phyloP scores from a whole-genome alignment of 495 filamentous ascomycete genomes.

The Rhizodiscina lignyota region DNA sequence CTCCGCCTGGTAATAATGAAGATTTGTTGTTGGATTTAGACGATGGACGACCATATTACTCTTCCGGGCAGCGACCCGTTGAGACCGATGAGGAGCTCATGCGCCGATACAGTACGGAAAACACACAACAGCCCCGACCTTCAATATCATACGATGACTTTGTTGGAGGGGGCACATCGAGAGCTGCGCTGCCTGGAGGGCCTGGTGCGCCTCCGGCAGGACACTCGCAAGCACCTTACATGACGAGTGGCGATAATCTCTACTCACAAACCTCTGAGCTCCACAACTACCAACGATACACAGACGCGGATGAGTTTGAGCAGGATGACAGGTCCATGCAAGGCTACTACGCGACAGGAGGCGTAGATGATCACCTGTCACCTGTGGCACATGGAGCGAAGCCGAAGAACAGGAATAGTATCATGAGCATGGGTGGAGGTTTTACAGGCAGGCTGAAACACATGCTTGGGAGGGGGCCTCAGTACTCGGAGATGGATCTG shows the following conservation, averaged over 20 bases:
- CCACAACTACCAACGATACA: constrained; percentile 79
- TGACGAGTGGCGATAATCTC: constrained; percentile 13
- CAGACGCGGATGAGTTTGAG: constrained; percentile 61
- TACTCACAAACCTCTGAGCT: constrained; percentile 79
- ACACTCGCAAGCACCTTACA: constrained; percentile 16
- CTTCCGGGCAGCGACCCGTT: constrained; percentile 50
- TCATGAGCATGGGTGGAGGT: constrained; percentile 72
- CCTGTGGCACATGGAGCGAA: constrained; percentile 26
- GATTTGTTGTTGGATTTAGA: constrained; percentile 74
- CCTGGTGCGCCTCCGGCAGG: constrained; percentile 22
- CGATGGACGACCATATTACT: constrained; percentile 51
- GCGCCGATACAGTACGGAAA: constrained; percentile 48
- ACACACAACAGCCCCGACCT: constrained; percentile 46
- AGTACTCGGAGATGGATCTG: constrained; percentile 96
- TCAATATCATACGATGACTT: constrained; percentile 93
- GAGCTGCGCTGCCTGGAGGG: constrained; percentile 34
- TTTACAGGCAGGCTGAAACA: constrained; percentile 73
- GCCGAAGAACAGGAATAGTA: constrained; percentile 66
- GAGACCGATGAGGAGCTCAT: constrained; percentile 65
- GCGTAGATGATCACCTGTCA: constrained; percentile 42
- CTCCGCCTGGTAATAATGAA: too few species aligned
- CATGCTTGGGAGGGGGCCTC: constrained; percentile 78
- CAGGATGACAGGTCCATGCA: constrained; percentile 58
- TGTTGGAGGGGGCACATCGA: constrained; percentile 42
- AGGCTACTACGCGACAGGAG: constrained; percentile 42